Conservation (phyloP, 495 filamentous ascomycete genomes). For the Trypethelium eluteriae region DNA sequence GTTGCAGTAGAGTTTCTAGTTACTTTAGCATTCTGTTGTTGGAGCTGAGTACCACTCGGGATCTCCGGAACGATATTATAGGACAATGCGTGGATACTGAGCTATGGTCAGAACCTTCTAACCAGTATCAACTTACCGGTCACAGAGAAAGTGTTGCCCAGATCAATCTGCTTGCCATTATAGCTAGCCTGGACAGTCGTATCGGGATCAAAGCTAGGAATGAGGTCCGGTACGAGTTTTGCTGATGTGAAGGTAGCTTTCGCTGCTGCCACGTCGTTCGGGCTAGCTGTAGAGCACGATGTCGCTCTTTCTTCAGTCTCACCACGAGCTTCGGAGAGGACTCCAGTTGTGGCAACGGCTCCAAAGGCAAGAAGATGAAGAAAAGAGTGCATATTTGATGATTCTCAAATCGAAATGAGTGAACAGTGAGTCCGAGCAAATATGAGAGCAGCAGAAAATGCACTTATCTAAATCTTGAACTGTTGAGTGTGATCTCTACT, state of each 20-base stretch:
- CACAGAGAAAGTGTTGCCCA: slow-evolving; percentile 14
- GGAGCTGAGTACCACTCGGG: background rate
- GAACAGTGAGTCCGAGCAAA: background rate
- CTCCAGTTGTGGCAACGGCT: background rate
- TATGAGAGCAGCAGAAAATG: background rate
- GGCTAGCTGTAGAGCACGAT: background rate
- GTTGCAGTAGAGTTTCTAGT: slow-evolving; percentile 17
- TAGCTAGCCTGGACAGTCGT: slow-evolving; percentile 16
- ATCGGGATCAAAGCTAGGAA: slow-evolving; percentile 17
- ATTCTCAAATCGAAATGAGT: background rate
- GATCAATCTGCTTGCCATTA: slow-evolving; percentile 13
- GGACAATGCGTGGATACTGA: no score
- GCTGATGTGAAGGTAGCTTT: slow-evolving; percentile 15
- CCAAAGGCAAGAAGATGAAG: background rate
- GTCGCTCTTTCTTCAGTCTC: background rate
- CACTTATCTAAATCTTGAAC: no score
- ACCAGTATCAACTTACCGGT: background rate
- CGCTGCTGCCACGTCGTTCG: background rate
- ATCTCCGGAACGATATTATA: no score
- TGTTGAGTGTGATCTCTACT: no score
- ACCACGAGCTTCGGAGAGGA: background rate
- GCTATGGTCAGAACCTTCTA: no score
- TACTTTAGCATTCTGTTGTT: background rate
- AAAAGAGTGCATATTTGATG: background rate
- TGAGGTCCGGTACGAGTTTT: slow-evolving; percentile 14